These are phyloP conservation scores for Rossbeevera mucosa DNA, from an alignment of 768 basidiomycete species.

Conservation along the genomic window DNA sequence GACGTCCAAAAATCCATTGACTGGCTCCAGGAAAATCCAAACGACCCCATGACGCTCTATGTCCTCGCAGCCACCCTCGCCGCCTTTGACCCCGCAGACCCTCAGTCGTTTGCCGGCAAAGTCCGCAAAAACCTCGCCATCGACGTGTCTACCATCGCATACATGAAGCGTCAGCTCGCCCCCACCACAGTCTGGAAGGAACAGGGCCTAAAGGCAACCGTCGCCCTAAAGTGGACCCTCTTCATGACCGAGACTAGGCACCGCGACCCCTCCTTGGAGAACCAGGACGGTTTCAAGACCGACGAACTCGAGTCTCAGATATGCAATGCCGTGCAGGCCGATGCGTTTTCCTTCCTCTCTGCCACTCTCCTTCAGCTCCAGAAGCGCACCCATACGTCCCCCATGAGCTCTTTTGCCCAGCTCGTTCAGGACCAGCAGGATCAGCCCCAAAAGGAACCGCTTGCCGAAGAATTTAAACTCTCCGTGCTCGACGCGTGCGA, in stretches of 20 bases:
- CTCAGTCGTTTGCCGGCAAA: constrained; percentile 40
- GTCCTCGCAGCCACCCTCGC: constrained; percentile 60
- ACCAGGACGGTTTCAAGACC: constrained; percentile 60
- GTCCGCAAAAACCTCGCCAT: constrained; percentile 46
- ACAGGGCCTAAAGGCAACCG: constrained; percentile 60
- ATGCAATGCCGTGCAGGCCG: constrained; percentile 79
- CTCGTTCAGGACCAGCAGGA: constrained; percentile 41
- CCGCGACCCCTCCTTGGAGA: constrained; percentile 60
- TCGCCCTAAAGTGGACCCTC: constrained; percentile 85
- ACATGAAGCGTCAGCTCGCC: constrained; percentile 57
- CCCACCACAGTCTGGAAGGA: constrained; percentile 61
- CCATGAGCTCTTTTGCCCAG: constrained; percentile 37
- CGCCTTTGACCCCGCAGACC: constrained; percentile 64
- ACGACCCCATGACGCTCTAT: constrained; percentile 66
- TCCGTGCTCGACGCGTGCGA: constrained; percentile 66
- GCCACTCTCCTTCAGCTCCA: constrained; percentile 54
- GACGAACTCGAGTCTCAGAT: constrained; percentile 80
- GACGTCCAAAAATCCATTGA: constrained; percentile 66
- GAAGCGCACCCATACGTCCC: constrained; percentile 29
- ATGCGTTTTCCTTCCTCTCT: constrained; percentile 71
- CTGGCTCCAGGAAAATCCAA: constrained; percentile 64
- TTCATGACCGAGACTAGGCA: constrained; percentile 76
- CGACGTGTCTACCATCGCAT: constrained; percentile 44
- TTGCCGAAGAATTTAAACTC: constrained; percentile 44
- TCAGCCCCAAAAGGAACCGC: constrained; percentile 33